Base-by-base conservation (phyloP, 768 basidiomycete genomes). In the Podaxis sp. region DNA sequence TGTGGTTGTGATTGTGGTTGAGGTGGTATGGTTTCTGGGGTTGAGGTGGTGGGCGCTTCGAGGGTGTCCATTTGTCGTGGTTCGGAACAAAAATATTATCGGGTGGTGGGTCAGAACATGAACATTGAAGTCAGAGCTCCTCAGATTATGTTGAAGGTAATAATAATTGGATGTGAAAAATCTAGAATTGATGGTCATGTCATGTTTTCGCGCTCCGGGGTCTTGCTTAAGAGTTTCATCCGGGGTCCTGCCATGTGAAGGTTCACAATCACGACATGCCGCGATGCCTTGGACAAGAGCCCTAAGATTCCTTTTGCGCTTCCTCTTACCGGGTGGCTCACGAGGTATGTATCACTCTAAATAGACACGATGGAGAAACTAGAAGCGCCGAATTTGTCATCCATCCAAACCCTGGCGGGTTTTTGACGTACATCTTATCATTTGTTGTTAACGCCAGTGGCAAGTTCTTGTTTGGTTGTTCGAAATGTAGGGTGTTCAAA, bases 11-110 rank as follows among this genome's bases (percentile, higher is more conserved):
- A 55, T 46, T 57, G 53, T 11, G 55, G 20, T 49, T 58, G 30
- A 38, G 65, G 11, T 26, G 56, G 11, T 26, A 49, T 7, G 11
- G 53, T n/a, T 55, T 58, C 8, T 0, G 48, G 17, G 11, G 62
- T 24, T 49, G 33, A 48, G n/a, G 46, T 17, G 37, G 58, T 33
- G 33, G 57, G 20, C 17, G 58, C 53, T 15, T 36, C 38, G 38
- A 56, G 58, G n/a, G 50, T 41, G 37, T 55, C 37, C 62, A 57
- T 56, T 52, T 50, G 28, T 10, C 7, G 41, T 15, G n/a, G 46
- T 33, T 33, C 4, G 2, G 44, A 10, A 5, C n/a, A 17, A 8
- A 22, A 30, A 26, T 30, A 40, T 41, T 41, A 3, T 20, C 11
- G 12, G n/a, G n/a, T 8, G 36, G 26, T 41, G 20, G 37, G 37